These are phyloP conservation scores for Leccinellum rugosiceps DNA, from an alignment of 768 basidiomycete species.

Conservation along the genomic window DNA sequence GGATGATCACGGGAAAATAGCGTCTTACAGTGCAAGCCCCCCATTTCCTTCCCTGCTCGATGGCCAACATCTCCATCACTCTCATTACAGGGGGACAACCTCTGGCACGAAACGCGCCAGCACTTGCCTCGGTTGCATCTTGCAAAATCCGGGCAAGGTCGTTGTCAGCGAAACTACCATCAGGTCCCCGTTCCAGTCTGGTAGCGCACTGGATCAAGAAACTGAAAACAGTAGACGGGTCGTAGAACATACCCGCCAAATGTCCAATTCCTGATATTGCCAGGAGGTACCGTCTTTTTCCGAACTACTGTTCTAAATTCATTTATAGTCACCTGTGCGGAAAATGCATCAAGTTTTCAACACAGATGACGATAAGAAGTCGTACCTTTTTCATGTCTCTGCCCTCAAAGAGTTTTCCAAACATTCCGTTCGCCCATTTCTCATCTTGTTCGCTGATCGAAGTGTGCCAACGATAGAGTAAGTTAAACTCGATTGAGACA, in stretches of 20 bases:
- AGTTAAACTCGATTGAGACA: slow-evolving; percentile 72
- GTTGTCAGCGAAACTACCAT: slow-evolving; percentile 56
- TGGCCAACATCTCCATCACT: slow-evolving; percentile 66
- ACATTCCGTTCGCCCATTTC: slow-evolving; percentile 48
- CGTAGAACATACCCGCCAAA: slow-evolving; percentile 42
- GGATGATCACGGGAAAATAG: not conserved
- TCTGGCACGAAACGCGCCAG: slow-evolving; percentile 63
- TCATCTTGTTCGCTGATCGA: slow-evolving; percentile 54
- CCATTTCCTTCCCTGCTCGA: slow-evolving; percentile 65
- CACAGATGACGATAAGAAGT: not conserved
- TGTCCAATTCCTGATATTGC: slow-evolving; percentile 45
- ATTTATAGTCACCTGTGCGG: slow-evolving; percentile 16
- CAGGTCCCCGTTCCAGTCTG: slow-evolving; percentile 48
- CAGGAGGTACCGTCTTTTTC: slow-evolving; percentile 5
- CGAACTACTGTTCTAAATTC: slow-evolving; percentile 20
- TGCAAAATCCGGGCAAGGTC: slow-evolving; percentile 64
- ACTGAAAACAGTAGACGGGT: not conserved
- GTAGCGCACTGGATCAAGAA: not conserved
- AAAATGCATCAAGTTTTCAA: not conserved
- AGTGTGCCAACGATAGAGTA: slow-evolving; percentile 62
- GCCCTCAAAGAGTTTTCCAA: slow-evolving; percentile 43
- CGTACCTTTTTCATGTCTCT: slow-evolving; percentile 41
- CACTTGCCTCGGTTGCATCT: slow-evolving; percentile 54
- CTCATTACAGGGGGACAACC: slow-evolving; percentile 64
- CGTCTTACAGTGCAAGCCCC: slow-evolving; percentile 64